phyloP scores from a whole-genome alignment of 1,284 basidiomycete genomes.

The Leccinum angustisporum region DNA sequence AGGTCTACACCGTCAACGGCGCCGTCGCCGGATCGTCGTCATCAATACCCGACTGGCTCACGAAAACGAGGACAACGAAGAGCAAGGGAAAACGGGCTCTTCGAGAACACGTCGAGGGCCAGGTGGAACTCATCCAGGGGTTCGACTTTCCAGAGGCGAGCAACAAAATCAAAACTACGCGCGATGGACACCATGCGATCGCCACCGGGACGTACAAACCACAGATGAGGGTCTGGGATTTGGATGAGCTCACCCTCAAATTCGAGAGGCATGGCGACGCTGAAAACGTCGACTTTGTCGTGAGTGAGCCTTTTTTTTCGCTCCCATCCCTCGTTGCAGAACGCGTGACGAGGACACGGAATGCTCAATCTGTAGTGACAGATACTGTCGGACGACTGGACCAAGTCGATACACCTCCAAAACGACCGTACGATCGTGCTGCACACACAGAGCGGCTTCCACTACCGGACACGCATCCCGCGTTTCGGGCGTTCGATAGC shows the following conservation, averaged over 20 bases:
- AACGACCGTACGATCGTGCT: conserved; percentile 93
- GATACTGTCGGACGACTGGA: conserved; percentile 99
- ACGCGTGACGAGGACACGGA: not conserved
- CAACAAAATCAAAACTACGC: conserved; percentile 87
- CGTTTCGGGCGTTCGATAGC: conserved; percentile 89
- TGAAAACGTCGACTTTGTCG: conserved; percentile 97
- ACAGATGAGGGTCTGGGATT: conserved; percentile 94
- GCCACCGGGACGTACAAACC: conserved; percentile 99
- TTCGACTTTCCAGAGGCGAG: conserved; percentile 98
- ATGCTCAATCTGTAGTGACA: conserved; percentile 35
- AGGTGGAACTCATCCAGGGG: conserved; percentile 89
- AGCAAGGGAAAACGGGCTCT: conserved; percentile 56
- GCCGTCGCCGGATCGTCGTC: conserved; percentile 80
- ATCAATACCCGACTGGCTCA: conserved; percentile 87
- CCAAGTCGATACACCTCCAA: conserved; percentile 96
- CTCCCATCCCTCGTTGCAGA: not conserved
- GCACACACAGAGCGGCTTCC: conserved; percentile 92
- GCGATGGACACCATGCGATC: conserved; percentile 89
- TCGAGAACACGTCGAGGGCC: conserved; percentile 71
- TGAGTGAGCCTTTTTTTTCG: conserved; percentile 54
- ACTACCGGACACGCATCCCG: conserved; percentile 92
- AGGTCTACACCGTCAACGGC: conserved; percentile 91
- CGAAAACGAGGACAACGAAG: conserved; percentile 61
- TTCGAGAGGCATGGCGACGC: conserved; percentile 96
- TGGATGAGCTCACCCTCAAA: conserved; percentile 91